These are phyloP conservation scores for Candida sonorensis DNA, from an alignment of 805 yeast genomes.

Conservation along the genomic window DNA sequence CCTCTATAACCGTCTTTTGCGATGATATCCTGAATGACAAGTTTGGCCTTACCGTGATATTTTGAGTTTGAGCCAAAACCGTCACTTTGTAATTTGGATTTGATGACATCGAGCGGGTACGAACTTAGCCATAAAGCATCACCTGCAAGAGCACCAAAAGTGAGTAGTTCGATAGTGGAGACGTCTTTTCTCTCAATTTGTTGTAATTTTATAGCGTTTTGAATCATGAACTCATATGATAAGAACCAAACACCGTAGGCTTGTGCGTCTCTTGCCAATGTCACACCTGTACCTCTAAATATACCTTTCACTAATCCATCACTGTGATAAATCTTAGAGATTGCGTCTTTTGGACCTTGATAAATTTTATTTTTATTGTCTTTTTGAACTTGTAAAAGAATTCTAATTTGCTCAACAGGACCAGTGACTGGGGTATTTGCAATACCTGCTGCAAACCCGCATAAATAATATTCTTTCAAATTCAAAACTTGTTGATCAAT, in stretches of 20 bases:
- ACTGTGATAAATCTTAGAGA: slow-evolving; percentile 32
- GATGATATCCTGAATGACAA: slow-evolving; percentile 35
- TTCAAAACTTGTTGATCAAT: slow-evolving; percentile 29
- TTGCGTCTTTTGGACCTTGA: slow-evolving; percentile 37
- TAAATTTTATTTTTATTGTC: slow-evolving; percentile 28
- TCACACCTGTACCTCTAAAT: slow-evolving; percentile 49
- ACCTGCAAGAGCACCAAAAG: slow-evolving; percentile 62
- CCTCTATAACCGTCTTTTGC: slow-evolving; percentile 40
- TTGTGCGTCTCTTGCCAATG: slow-evolving; percentile 55
- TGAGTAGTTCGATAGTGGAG: slow-evolving; percentile 47
- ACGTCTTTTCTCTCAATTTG: slow-evolving; percentile 39
- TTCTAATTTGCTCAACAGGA: slow-evolving; percentile 63
- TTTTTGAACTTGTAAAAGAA: slow-evolving; percentile 49
- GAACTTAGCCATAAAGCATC: slow-evolving; percentile 56
- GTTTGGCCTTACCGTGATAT: slow-evolving; percentile 33
- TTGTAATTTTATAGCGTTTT: slow-evolving; percentile 27
- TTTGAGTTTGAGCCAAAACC: slow-evolving; percentile 36
- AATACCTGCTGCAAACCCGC: slow-evolving; percentile 62
- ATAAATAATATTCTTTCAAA: slow-evolving; percentile 48
- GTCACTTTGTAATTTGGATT: slow-evolving; percentile 49
- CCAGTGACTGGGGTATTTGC: slow-evolving; percentile 58
- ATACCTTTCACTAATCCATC: slow-evolving; percentile 41
- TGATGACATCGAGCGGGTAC: slow-evolving; percentile 47
- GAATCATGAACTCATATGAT: slow-evolving; percentile 53
- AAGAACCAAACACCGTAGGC: slow-evolving; percentile 74